Evolutionary conservation across 495 filamentous ascomycete species (phyloP).

Genomic region (Daldinia concentrica): DNA sequence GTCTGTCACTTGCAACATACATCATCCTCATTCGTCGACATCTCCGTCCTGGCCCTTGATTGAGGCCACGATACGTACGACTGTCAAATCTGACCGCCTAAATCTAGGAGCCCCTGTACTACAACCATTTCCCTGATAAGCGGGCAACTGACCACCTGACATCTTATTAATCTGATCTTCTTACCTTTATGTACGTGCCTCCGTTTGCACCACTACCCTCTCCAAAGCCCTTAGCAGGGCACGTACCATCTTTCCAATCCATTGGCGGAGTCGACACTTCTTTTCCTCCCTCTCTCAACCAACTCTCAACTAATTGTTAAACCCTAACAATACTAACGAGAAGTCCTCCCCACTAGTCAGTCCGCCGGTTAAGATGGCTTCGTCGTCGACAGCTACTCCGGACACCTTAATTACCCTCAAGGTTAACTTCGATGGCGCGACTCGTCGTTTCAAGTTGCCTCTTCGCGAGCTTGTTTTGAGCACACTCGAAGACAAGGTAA

Average conservation of each 20-base stretch:
- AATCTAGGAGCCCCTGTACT: conserved; percentile 28
- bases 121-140: conserved; percentile 31
- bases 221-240: conserved; percentile 9
- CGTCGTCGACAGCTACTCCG: conserved; percentile 39
- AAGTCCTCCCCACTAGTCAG: conserved; percentile 24
- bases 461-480: conserved; percentile 82
- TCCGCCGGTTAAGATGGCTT: conserved; percentile 39
- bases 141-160: conserved; percentile 34
- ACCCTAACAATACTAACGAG: conserved; percentile 5
- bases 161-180: conserved; percentile 36
- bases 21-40: background rate
- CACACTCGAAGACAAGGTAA: conserved; percentile 85
- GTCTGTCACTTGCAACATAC: background rate
- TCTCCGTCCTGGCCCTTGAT: conserved; percentile 10
- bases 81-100: conserved; percentile 38
- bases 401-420: conserved; percentile 89
- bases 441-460: conserved; percentile 88
- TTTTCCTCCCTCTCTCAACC: background rate
- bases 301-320: background rate
- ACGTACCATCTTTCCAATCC: conserved; percentile 5
- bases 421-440: conserved; percentile 74
- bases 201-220: conserved; percentile 12
- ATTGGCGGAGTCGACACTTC: background rate
- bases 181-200: conserved; percentile 1
- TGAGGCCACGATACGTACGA: conserved; percentile 32